A percentile compares a stretch with the other conserved stretches of the same genome.
Conservation (phyloP, 1,284 basidiomycete genomes). For the Ustilago bromivora region DNA sequence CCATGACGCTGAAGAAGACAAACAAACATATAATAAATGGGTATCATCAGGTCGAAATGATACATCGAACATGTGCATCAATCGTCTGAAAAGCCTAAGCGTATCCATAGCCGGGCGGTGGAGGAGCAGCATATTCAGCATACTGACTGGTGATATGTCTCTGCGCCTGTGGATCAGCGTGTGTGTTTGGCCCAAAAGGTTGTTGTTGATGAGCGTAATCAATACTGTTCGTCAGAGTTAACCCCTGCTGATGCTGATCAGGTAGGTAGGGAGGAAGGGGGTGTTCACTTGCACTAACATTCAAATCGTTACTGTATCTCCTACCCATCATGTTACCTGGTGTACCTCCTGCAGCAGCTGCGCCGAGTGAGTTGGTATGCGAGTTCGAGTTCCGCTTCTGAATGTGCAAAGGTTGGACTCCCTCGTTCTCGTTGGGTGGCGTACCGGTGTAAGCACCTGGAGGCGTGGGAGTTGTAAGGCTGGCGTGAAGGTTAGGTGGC, state of each 20-base stretch:
- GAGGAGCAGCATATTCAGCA: slow-evolving; percentile 47
- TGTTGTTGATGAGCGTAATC: slow-evolving; percentile 19
- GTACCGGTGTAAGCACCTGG: slow-evolving; percentile 29
- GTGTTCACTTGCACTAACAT: slow-evolving; percentile 22
- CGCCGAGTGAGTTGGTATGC: slow-evolving; percentile 18
- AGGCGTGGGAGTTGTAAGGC: slow-evolving; percentile 18
- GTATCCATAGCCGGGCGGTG: slow-evolving; percentile 49
- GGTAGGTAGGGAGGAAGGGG: slow-evolving; percentile 53
- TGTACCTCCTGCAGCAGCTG: slow-evolving; percentile 32
- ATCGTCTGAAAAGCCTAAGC: slow-evolving; percentile 3
- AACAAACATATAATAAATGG: background rate
- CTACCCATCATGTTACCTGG: slow-evolving; percentile 31
- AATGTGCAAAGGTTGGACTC: slow-evolving; percentile 50
- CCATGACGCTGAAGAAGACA: background rate
- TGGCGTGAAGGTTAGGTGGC: slow-evolving; percentile 22
- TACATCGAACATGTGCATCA: background rate
- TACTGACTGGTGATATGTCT: slow-evolving; percentile 30
- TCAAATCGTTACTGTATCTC: slow-evolving; percentile 30
- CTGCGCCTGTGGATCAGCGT: slow-evolving; percentile 2
- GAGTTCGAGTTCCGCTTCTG: slow-evolving; percentile 43
- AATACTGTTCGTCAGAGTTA: background rate
- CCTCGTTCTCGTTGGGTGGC: slow-evolving; percentile 20
- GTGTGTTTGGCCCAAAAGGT: background rate
- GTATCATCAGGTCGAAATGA: slow-evolving; percentile 1
- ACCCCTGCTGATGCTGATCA: slow-evolving; percentile 2